phyloP scores from a whole-genome alignment of 371 early-diverging fungal species.

The Chytridium lagenaria region DNA sequence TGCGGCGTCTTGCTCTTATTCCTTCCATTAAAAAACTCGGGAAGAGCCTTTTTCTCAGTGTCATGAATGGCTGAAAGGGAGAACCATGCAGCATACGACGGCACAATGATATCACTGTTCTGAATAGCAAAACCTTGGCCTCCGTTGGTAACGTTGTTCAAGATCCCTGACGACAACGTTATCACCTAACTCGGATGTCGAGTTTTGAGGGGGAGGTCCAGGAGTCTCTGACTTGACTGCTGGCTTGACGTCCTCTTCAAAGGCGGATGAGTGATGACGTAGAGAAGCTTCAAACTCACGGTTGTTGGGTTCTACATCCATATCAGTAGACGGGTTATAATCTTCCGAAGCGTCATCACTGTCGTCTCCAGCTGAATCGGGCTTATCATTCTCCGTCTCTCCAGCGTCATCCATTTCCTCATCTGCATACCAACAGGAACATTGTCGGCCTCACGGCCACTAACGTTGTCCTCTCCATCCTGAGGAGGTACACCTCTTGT shows the following conservation, averaged over 20 bases:
- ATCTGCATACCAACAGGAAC: background rate
- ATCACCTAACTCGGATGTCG: too few species aligned
- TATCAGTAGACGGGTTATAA: too few species aligned
- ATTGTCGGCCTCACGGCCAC: background rate
- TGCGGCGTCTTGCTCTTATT: slow-evolving; percentile 87
- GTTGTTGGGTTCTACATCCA: too few species aligned
- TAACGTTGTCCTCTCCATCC: too few species aligned
- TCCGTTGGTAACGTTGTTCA: background rate
- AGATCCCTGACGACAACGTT: slow-evolving; percentile 10
- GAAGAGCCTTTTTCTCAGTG: slow-evolving; percentile 84
- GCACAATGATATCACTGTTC: slow-evolving; percentile 39
- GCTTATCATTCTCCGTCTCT: background rate
- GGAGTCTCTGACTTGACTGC: background rate
- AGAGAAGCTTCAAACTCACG: too few species aligned
- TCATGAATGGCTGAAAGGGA: slow-evolving; percentile 78
- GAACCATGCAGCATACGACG: slow-evolving; percentile 92
- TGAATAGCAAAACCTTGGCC: slow-evolving; percentile 27
- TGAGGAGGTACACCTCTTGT: too few species aligned
- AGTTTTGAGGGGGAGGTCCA: too few species aligned
- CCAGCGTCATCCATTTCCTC: background rate
- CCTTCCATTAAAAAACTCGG: slow-evolving; percentile 90
- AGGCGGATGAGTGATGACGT: too few species aligned
- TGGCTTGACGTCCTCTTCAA: too few species aligned
- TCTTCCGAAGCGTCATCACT: background rate
- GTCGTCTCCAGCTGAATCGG: background rate